Base-by-base conservation (phyloP, 305 asterid species). In the Andrographis paniculata region DNA sequence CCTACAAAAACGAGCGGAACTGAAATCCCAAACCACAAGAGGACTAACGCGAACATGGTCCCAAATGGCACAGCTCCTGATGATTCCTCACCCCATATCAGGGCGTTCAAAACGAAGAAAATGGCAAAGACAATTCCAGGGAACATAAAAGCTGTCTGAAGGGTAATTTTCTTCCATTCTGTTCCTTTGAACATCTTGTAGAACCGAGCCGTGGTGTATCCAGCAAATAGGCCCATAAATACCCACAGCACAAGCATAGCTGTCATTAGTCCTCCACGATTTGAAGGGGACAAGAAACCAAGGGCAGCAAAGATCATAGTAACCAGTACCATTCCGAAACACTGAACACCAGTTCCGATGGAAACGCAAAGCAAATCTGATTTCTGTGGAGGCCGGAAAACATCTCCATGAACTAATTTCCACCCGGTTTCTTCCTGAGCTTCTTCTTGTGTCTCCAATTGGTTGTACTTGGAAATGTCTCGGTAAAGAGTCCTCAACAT, bases 201-300 rank as follows among this genome's bases (percentile, higher is more conserved):
- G 40, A 83, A 72, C 41, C 94, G 82, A 42, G 84, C 64, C 3
- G 92, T 67, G 45, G 94, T 62, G 38, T 80, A 84, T 21, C 95
- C 95, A 47, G 93, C 89, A 23, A 80, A 76, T 31, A 84, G 62
- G 23, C 89, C 93, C 95, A 84, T 84, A 75, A 84, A 70, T 17
- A 79, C 95, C 93, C 89, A 84, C 47, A 84, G 84, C 47, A 84
- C 72, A 53, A 80, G 76, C 89, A 84, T 71, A 23, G 89, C 89
- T 9, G 93, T 80, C 95, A 84, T 84, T 52, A 84, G 56, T 6
- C 93, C 92, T 41, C 94, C 95, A 2, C 95, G 76, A 69, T 84
- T 84, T 22, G 95, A 80, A 45, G 95, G 95, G 23, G 95, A 84
- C 23, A 84, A 77, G 75, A 84, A 84, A 0, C 95, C 95, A 2